Evolutionary conservation across 2,329 filamentous ascomycete genomes (phyloP), one percentile per base, ranked within the genome.

Genomic region (Catunica adiposa): DNA sequence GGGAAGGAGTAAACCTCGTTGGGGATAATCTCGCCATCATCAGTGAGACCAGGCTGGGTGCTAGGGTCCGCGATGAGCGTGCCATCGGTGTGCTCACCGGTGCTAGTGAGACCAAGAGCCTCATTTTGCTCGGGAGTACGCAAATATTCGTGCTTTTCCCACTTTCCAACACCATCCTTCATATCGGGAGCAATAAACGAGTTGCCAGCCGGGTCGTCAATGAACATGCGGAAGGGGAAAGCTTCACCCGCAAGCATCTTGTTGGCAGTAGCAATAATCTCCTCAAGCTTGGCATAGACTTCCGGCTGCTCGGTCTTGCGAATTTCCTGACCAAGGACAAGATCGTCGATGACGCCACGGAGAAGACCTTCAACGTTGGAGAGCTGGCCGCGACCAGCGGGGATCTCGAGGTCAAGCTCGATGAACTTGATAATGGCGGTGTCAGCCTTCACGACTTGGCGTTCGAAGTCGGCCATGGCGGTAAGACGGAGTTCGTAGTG

Each of bases 1-100:
- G 90, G 90, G 71, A 98, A 92, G 58, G 82, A 83, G 73, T 97
- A 97, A 26, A 96, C 85, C 67, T 95, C 84, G 66, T 94, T 85
- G 61, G 85, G 87, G 51, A 92, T 76, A 63, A 97, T 92, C n/a
- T 94, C 84, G 29, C 86, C 83, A 46, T 84, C 79, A 3, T 67
- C 66, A 25, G 66, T 68, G 26, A 75, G 67, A 15, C 67, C 61
- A 63, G 62, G 59, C 46, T 56, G 54, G 11, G 54, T 34, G 51
- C 15, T 17, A 8, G 54, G 3, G 58, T 63, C 60, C 51, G 61
- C 70, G 66, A 74, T 68, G 11, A 59, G 51, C 7, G 51, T 56
- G 14, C 54, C 54, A n/a, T 56, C 51, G 42, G 78, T 8, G 38
- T 55, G 46, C 29, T 56, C 38, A 50, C 79, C 78, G 62, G 78